Base-by-base conservation (phyloP, 768 basidiomycete species). In the Mycena belliarum region DNA sequence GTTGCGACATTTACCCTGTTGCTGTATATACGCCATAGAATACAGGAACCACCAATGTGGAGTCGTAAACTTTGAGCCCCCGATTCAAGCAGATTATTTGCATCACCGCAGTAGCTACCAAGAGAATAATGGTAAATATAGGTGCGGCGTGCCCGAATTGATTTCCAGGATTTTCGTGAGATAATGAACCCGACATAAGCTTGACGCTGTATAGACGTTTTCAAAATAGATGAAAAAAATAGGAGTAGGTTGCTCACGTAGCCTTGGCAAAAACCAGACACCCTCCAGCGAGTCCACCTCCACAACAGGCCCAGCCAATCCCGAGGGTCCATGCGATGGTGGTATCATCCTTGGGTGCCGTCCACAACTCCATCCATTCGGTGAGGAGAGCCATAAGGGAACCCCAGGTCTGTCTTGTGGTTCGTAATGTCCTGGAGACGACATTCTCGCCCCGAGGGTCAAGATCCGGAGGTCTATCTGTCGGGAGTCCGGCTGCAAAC, bases 21-120 rank as follows among this genome's bases (percentile, higher is more conserved):
- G 89, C 89, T 0, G 93, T 95, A 68, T 95, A 95, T 11, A 94
- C 86, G 11, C 93, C 93, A 68, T 96, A 98, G 70, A 98, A 97
- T 15, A 95, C 88, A 0, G 96, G 95, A 0, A 97, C 95, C 18
- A 97, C 93, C 1, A 97, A 73, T 0, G 91, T 93, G 18, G 90
- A 92, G 66, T 94, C 95, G 64, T 95, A 95, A 10, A 91, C 87
- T 66, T 86, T 86, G n/a, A 96, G 78, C 7, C 90, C 95, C 40
- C 89, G 86, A 68, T 98, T 95, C 40, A 98, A 78, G 69, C 93
- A 95, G 41, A 93, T 85, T 55, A 98, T 96, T 69, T 98, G 95
- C 46, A 88, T 73, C 29, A 98, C 85, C 4, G 94, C 95, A 0
- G 94, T 94, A 43, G 83, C 68, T 6, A 78, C 80, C 35, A 89